Conservation (phyloP, 345 rosid species). For the Euphorbia pulcherrima region DNA sequence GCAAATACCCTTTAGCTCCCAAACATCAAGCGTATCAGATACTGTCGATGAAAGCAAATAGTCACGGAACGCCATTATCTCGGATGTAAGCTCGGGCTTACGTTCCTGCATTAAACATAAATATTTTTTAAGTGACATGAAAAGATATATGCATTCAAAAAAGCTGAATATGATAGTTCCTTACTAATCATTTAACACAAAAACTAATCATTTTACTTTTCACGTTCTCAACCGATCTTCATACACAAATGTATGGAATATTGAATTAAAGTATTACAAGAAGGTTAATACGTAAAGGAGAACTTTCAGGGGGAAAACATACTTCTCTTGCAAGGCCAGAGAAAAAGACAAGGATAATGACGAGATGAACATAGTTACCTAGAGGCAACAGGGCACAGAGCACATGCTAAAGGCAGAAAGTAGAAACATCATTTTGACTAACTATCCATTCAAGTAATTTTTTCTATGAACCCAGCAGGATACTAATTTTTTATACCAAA, state of each 20-base stretch:
- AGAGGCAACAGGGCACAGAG: neutral
- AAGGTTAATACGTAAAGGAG: neutral
- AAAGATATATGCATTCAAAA: constrained; percentile 12
- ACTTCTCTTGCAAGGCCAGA: neutral
- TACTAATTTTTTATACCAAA: neutral
- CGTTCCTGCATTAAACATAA: constrained; percentile 56
- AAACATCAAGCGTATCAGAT: constrained; percentile 93
- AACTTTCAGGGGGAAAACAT: neutral
- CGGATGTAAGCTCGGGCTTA: constrained; percentile 81
- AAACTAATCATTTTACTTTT: neutral
- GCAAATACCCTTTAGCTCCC: constrained; percentile 88
- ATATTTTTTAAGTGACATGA: neutral
- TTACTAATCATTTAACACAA: neutral
- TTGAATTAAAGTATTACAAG: neutral
- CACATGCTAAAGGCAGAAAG: neutral
- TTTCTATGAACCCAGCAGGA: neutral
- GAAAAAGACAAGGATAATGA: neutral
- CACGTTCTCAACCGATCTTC: neutral
- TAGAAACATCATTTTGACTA: neutral
- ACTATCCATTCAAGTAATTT: neutral
- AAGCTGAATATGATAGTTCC: constrained; percentile 4
- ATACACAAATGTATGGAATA: neutral
- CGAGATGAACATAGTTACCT: neutral
- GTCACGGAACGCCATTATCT: constrained; percentile 92
- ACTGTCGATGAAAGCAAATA: constrained; percentile 76